Evolutionary conservation across 2,329 filamentous ascomycete genomes (phyloP).

Genomic region (Fusarium sp.): DNA sequence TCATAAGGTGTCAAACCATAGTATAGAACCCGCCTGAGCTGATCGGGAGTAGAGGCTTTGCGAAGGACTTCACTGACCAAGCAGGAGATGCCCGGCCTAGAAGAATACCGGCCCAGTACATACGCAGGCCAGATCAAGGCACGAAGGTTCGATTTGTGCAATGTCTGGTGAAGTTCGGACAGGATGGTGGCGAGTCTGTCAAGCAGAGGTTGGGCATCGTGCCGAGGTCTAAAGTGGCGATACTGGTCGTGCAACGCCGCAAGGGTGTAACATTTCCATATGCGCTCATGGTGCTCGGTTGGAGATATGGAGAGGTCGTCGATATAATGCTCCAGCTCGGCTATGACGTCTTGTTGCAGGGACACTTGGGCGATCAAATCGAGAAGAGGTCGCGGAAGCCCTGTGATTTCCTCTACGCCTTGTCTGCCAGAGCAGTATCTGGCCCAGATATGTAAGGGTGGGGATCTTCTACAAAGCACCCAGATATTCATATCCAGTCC

Average conservation of each 20-base stretch:
- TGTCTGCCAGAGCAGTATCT: no score
- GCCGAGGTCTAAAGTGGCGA: not conserved
- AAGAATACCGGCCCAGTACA: not conserved
- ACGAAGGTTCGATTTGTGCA: not conserved
- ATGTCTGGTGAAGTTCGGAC: not conserved
- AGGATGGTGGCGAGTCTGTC: not conserved
- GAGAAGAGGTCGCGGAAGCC: no score
- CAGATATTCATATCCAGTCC: not conserved
- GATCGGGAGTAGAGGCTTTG: not conserved
- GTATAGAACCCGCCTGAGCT: not conserved
- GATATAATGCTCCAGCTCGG: not conserved
- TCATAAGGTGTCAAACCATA: not conserved
- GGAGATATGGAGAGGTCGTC: not conserved
- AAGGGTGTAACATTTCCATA: not conserved
- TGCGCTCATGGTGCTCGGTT: not conserved
- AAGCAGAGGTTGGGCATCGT: not conserved
- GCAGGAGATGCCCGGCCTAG: no score
- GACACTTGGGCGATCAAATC: not conserved
- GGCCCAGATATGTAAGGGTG: no score
- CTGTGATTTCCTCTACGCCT: no score
- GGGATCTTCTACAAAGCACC: not conserved
- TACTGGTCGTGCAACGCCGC: not conserved
- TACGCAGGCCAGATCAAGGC: not conserved
- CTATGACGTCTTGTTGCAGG: not conserved
- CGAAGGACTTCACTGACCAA: not conserved